Evolutionary conservation across 257 asterid species (phyloP), one percentile per base, ranked within the genome.

Genomic region (Solanum chilense): DNA sequence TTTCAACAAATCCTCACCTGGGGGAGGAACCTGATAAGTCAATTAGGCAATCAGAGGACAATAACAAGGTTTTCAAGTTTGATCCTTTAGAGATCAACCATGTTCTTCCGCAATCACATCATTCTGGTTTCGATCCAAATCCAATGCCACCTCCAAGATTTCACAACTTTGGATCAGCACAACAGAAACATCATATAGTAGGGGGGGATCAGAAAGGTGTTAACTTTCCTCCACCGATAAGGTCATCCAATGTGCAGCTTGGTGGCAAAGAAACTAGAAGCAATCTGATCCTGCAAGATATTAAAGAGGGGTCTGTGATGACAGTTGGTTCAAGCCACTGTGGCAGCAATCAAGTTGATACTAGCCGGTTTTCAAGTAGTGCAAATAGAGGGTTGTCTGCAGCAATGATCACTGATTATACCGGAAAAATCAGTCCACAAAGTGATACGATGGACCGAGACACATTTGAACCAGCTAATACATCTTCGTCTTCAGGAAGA

Each of bases 291-390:
- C 64, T 37, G 41, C 86, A 83, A 20, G 86, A 88, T 78, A 52
- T 35, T 14, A 76, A 45, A 33, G 96, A 93, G 89, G 86, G 89
- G 81, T 93, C 96, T 5, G 90, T 81, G 68, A 92, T 84, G 91
- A 93, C 95, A 9, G 86, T 93, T 29, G 96, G 95, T 16, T 90
- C 96, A 69, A 95, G 98, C 92, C 96, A 94, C 75, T 93, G 98
- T 74, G 95, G 98, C 8, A 94, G 98, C 93, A 93, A 96, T 83
- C 98, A 92, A 77, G 92, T 93, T 27, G 93, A 92, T 44, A 85
- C 76, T 84, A 93, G 92, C 85, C 90, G 90, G 82, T 93, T 88
- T 45, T 90, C 92, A 12, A 89, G 94, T 62, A 49, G 87, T 75
- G 92, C 90, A 84, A 84, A 88, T 37, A 81, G 86, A 77, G 87